Evolutionary conservation across 1,284 basidiomycete species (phyloP).

Genomic region (Trichosporon faecale): DNA sequence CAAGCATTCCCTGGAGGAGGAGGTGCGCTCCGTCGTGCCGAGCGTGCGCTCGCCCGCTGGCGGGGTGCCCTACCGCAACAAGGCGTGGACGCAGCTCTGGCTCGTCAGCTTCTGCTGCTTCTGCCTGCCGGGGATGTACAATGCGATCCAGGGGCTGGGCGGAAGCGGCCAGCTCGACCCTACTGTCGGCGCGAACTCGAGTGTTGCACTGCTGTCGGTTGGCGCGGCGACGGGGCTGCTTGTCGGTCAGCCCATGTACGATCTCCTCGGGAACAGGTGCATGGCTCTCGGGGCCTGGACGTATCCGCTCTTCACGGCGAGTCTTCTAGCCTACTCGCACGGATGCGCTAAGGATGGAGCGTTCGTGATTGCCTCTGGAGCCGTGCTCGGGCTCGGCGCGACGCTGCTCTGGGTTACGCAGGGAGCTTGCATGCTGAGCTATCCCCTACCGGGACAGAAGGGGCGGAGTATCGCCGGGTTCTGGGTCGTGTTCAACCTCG

Average conservation of each 20-base stretch:
- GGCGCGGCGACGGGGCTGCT: slow-evolving; percentile 26
- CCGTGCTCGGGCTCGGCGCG: slow-evolving; percentile 76
- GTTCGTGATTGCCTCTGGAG: slow-evolving; percentile 73
- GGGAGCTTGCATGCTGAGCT: slow-evolving; percentile 76
- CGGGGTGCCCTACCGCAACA: background rate
- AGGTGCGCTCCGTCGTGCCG: background rate
- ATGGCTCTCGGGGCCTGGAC: slow-evolving; percentile 29
- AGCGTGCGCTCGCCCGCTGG: background rate
- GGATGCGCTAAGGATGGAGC: slow-evolving; percentile 54
- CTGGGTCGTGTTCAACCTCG: slow-evolving; percentile 72
- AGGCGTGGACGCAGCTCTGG: slow-evolving; percentile 25
- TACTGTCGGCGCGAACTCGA: slow-evolving; percentile 27
- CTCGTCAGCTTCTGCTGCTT: slow-evolving; percentile 27
- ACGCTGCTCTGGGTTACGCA: slow-evolving; percentile 83
- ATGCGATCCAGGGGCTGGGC: slow-evolving; percentile 28
- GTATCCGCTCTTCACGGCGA: slow-evolving; percentile 28
- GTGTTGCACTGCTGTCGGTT: slow-evolving; percentile 26
- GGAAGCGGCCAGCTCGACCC: slow-evolving; percentile 29
- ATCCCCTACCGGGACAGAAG: slow-evolving; percentile 70
- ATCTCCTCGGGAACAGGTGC: slow-evolving; percentile 24
- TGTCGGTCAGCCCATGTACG: slow-evolving; percentile 27
- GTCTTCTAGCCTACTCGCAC: slow-evolving; percentile 57
- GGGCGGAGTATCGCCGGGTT: slow-evolving; percentile 68
- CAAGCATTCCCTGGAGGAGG: background rate
- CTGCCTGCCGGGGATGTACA: slow-evolving; percentile 28